Evolutionary conservation across 2,329 filamentous ascomycete genomes (phyloP), one percentile per base, ranked within the genome.

Genomic region (Alternaria sp.): DNA sequence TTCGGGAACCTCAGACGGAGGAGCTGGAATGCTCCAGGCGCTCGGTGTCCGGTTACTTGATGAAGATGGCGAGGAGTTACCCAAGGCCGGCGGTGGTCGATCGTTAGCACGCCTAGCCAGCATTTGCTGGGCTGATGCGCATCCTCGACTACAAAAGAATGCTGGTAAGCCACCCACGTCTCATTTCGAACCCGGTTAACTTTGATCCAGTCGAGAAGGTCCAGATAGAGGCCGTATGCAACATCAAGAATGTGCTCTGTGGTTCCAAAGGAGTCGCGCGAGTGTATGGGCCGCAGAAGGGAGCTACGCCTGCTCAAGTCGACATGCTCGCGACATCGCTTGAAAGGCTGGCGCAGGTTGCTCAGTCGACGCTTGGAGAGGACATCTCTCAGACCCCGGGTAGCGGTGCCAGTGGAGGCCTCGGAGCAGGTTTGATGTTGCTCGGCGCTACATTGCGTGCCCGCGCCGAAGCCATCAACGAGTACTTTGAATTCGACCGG

Each of bases 21-120:
- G 85, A 14, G 82, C 83, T 0, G 85, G 85, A 14, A 86, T 87
- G 84, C 81, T 85, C 9, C 85, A 87, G 65, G 85, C 85, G 3
- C 79, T 87, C 6, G 85, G 85, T 5, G 84, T 79, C 4, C 78
- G 78, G 3, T 77, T 87, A 15, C 63, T 84, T 12, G 81, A 84
- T 61, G 53, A 55, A 4, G 64, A 81, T 23, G 83, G 81, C 2
- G 53, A 69, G 5, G 69, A 76, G 25, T 70, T 86, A 4, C 79
- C 81, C 3, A 67, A 55, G 5, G 83, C 82, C 11, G 70, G 63
- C 12, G 84, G 84, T 28, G 84, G 84, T 12, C 73, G 78, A 56
- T 78, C 78, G 0, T 74, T 86, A 8, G 57, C 71, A 11, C 65
- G 74, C 0, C 69, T 86, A n/a, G 73, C 75, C 1, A 68, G 68